Conservation (phyloP, 2,329 filamentous ascomycete genomes). For the Aspergillus fumigatiaffinis region DNA sequence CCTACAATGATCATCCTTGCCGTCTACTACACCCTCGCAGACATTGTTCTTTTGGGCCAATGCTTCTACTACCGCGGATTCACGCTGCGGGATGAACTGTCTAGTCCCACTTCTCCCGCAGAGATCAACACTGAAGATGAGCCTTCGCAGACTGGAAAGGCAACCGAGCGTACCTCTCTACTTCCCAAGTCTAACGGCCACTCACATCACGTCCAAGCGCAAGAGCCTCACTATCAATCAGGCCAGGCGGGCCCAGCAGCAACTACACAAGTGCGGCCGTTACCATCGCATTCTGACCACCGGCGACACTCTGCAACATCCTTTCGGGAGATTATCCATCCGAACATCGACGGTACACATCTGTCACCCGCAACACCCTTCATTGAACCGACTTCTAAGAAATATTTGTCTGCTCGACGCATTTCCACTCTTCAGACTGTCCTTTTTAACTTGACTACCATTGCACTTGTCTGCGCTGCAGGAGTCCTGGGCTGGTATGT, state of each 20-base stretch:
- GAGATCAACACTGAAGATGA: conserved; percentile 15
- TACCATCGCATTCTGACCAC: conserved; percentile 9
- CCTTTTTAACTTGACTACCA: conserved; percentile 69
- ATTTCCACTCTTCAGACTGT: conserved; percentile 46
- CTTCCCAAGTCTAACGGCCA: conserved; percentile 21
- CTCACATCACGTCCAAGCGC: conserved; percentile 5
- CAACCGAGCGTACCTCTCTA: conserved; percentile 30
- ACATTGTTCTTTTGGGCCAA: conserved; percentile 81
- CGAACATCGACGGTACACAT: conserved; percentile 60
- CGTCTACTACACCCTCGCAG: conserved; percentile 87
- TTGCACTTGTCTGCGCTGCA: conserved; percentile 77
- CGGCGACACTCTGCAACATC: conserved; percentile 29
- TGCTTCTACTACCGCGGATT: conserved; percentile 97
- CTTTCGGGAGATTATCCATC: conserved; percentile 45
- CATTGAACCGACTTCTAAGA: conserved; percentile 45
- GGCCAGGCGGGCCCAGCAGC: conserved; percentile 1
- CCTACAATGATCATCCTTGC: conserved; percentile 97
- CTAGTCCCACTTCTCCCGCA: conserved; percentile 12
- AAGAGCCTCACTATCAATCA: conserved; percentile 1
- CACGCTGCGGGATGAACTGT: conserved; percentile 32
- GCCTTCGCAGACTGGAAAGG: conserved; percentile 10
- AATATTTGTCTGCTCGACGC: conserved; percentile 22
- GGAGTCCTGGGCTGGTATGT: conserved; percentile 86
- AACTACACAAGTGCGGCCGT: conserved; percentile 20
- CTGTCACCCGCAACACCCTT: conserved; percentile 82